A percentile compares a stretch with the other conserved stretches of the same genome.
Conservation (phyloP, 1,139 yeast genomes). For the Geotrichum reessii region DNA sequence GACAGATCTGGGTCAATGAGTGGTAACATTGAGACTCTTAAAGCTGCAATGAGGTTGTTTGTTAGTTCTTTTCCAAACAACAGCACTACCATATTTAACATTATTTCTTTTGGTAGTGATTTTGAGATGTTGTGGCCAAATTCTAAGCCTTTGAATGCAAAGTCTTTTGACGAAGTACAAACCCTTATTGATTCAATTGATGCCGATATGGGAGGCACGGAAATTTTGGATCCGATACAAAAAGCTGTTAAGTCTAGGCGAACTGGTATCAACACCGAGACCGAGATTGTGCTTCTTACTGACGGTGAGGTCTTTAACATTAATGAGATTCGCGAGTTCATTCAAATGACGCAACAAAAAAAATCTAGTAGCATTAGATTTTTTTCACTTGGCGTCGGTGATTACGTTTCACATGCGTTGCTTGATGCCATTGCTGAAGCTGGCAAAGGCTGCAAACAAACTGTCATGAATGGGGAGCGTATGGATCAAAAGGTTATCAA, state of each 20-base stretch:
- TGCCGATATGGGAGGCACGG: slow-evolving; percentile 17
- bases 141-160: slow-evolving; percentile 9
- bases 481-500: slow-evolving; percentile 15
- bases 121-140: slow-evolving; percentile 6
- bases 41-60: slow-evolving; percentile 10
- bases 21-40: slow-evolving; percentile 1
- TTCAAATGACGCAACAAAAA: slow-evolving; percentile 1
- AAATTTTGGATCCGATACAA: slow-evolving; percentile 6
- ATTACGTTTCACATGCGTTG: slow-evolving; percentile 13
- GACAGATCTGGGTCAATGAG: slow-evolving; percentile 17
- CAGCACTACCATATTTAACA: slow-evolving; percentile 5
- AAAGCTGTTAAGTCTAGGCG: slow-evolving; percentile 6
- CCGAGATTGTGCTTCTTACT: slow-evolving; percentile 15
- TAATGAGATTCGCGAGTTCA: background rate
- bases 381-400: slow-evolving; percentile 15
- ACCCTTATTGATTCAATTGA: slow-evolving; percentile 2
- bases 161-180: slow-evolving; percentile 6
- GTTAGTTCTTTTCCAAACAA: slow-evolving; percentile 11
- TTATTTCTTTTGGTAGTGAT: slow-evolving; percentile 15
- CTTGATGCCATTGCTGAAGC: slow-evolving; percentile 5
- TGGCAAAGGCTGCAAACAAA: slow-evolving; percentile 14
- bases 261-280: background rate
- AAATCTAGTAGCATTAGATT: slow-evolving; percentile 1
- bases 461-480: slow-evolving; percentile 7
- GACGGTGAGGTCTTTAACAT: slow-evolving; percentile 12